phyloP scores from a whole-genome alignment of 2,329 filamentous ascomycete species.

The Fonsecaea erecta region DNA sequence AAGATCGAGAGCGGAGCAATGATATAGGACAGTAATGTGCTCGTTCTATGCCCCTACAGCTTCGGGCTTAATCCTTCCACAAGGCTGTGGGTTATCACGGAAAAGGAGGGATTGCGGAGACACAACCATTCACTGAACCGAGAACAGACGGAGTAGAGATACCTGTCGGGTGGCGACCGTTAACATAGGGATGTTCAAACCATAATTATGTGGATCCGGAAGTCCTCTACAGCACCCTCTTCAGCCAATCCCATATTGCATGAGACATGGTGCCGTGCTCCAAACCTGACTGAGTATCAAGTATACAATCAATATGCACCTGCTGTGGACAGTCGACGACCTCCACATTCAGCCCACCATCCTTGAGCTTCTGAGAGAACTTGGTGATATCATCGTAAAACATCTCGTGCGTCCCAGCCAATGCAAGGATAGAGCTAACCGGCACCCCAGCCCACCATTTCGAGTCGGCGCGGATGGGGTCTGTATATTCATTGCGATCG shows the following conservation, averaged over 20 bases:
- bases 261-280: constrained; percentile 21
- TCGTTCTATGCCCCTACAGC: no score
- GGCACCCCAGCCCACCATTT: constrained; percentile 17
- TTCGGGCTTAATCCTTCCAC: no score
- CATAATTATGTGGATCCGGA: background rate
- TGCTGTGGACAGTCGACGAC: constrained; percentile 23
- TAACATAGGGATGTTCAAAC: background rate
- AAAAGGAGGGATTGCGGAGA: no score
- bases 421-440: constrained; percentile 7
- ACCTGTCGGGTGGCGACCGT: background rate
- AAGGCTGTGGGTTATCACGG: no score
- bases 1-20: no score
- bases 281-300: constrained; percentile 16
- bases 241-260: constrained; percentile 20
- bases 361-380: constrained; percentile 10
- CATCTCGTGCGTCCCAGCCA: constrained; percentile 16
- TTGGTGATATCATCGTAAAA: constrained; percentile 8
- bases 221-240: background rate
- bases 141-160: no score
- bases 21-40: no score
- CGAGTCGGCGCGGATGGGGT: constrained; percentile 4
- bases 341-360: constrained; percentile 10
- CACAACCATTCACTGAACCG: no score
- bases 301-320: constrained; percentile 28
- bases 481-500: constrained; percentile 17